Conservation (phyloP, 106 monocot genomes). For the Apostasia shenzhenica region DNA sequence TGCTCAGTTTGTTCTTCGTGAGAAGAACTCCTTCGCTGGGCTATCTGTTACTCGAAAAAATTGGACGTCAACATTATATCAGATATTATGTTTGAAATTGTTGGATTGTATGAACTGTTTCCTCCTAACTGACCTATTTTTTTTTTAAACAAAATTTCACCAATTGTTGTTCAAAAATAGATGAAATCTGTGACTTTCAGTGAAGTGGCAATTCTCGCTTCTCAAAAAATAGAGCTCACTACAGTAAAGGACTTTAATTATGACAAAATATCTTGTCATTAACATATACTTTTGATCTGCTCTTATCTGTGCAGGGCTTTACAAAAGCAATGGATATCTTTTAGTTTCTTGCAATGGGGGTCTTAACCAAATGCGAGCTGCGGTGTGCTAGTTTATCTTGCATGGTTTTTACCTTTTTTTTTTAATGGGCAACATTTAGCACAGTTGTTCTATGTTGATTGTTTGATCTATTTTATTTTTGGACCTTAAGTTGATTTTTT, state of each 20-base stretch:
- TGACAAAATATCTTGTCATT: background rate
- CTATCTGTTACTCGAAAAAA: no score
- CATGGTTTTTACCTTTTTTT: slow-evolving; percentile 5
- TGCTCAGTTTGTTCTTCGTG: no score
- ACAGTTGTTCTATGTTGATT: background rate
- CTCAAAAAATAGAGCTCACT: background rate
- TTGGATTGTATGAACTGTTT: no score
- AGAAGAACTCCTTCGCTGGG: no score
- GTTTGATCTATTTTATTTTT: background rate
- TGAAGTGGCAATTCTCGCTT: background rate
- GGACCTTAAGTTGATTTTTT: background rate
- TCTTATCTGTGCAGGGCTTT: slow-evolving; percentile 39
- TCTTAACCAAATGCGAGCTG: slow-evolving; percentile 94
- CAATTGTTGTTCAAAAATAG: no score
- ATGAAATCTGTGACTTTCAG: no score
- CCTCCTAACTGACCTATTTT: no score
- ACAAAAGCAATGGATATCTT: slow-evolving; percentile 92
- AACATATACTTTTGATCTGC: background rate
- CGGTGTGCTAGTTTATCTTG: slow-evolving; percentile 39
- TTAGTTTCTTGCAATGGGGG: slow-evolving; percentile 83
- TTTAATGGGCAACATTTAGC: background rate
- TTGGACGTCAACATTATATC: no score
- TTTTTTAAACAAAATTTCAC: no score
- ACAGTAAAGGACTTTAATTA: background rate
- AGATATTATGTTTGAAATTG: no score